A percentile compares a stretch with the other conserved stretches of the same genome.
These are phyloP conservation scores for Davidsoniella eucalypti DNA, from an alignment of 2,329 filamentous ascomycete genomes.

Conservation along the genomic window DNA sequence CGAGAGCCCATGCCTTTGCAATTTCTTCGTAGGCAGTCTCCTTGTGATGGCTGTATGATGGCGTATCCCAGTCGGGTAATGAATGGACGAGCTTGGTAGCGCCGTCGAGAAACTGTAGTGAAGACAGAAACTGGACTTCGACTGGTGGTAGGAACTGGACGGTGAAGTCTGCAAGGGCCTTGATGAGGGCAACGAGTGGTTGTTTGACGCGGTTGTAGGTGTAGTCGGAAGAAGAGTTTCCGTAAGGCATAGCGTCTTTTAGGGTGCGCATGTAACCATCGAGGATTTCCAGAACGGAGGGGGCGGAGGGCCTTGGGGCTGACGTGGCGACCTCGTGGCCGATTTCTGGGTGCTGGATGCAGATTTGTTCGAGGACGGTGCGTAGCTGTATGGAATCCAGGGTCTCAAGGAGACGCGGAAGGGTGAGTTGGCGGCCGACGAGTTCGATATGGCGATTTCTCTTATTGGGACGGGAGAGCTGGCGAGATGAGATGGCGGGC, in stretches of 20 bases:
- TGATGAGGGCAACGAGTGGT: slow-evolving; percentile 61
- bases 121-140: slow-evolving; percentile 68
- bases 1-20: slow-evolving; percentile 78
- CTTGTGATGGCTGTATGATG: slow-evolving; percentile 80
- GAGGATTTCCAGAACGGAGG: slow-evolving; percentile 64
- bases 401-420: slow-evolving; percentile 76
- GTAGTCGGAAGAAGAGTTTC: slow-evolving; percentile 75
- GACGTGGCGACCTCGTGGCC: slow-evolving; percentile 67
- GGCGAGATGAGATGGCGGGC: slow-evolving; percentile 54
- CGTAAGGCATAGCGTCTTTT: slow-evolving; percentile 68
- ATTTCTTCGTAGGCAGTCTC: slow-evolving; percentile 95
- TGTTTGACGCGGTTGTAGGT: slow-evolving; percentile 86
- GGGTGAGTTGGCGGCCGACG: slow-evolving; percentile 35
- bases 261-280: slow-evolving; percentile 66
- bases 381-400: slow-evolving; percentile 74
- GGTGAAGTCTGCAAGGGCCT: slow-evolving; percentile 85
- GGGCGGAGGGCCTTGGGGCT: slow-evolving; percentile 74
- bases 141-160: slow-evolving; percentile 88
- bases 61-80: slow-evolving; percentile 79
- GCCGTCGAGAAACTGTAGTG: slow-evolving; percentile 73
- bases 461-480: slow-evolving; percentile 50
- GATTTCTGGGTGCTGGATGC: slow-evolving; percentile 75
- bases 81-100: slow-evolving; percentile 82
- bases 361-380: slow-evolving; percentile 75
- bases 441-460: slow-evolving; percentile 49